phyloP scores from a whole-genome alignment of 176 grass and related monocot genomes.

The Bromus sterilis region DNA sequence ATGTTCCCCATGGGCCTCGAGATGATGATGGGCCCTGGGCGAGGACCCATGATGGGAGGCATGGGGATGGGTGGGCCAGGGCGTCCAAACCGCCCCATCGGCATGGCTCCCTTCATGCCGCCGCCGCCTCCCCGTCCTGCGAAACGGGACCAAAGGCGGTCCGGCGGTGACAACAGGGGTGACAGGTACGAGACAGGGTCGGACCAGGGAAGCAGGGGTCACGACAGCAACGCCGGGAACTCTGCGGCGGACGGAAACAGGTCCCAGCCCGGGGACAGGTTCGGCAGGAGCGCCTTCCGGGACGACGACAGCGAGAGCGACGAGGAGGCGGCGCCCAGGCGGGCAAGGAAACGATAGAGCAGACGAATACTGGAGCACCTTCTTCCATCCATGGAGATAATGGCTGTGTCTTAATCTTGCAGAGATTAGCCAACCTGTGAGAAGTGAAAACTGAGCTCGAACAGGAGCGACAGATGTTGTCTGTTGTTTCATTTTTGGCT shows the following conservation, averaged over 20 bases:
- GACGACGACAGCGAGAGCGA: slow-evolving; percentile 79
- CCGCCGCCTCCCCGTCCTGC: slow-evolving; percentile 32
- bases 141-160: slow-evolving; percentile 63
- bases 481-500: not conserved
- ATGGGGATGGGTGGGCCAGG: slow-evolving; percentile 67
- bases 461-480: not conserved
- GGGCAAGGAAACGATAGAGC: slow-evolving; percentile 52
- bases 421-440: not conserved
- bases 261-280: slow-evolving; percentile 45
- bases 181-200: slow-evolving; percentile 52
- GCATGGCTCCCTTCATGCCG: slow-evolving; percentile 56
- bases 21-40: slow-evolving; percentile 82
- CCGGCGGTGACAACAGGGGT: slow-evolving; percentile 41
- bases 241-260: slow-evolving; percentile 38
- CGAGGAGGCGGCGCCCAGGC: slow-evolving; percentile 75
- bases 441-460: not conserved
- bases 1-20: slow-evolving; percentile 66
- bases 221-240: slow-evolving; percentile 38
- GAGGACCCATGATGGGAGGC: slow-evolving; percentile 68
- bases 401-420: no score
- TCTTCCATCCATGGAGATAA: slow-evolving; percentile 15
- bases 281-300: slow-evolving; percentile 31
- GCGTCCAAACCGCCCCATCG: slow-evolving; percentile 67
- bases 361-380: not conserved
- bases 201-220: slow-evolving; percentile 63